Conservation (phyloP, 2,329 filamentous ascomycete genomes). For the Penicillium sp. region DNA sequence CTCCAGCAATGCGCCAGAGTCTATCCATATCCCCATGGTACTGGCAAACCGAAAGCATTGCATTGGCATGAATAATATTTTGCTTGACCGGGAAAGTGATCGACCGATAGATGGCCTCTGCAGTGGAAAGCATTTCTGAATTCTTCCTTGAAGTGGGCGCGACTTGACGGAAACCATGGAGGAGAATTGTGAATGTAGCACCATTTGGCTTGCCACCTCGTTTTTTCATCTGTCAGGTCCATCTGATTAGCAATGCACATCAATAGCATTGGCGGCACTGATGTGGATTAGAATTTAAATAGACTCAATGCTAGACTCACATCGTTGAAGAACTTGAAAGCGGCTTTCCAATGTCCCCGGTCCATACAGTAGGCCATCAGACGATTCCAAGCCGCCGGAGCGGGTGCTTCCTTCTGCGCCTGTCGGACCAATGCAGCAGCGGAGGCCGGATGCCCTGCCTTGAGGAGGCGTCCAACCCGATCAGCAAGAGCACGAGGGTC, state of each 20-base stretch:
- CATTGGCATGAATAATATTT: conserved; percentile 79
- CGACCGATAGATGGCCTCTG: conserved; percentile 68
- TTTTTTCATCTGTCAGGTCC: conserved; percentile 76
- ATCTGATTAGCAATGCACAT: conserved; percentile 3
- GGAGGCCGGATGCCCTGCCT: conserved; percentile 56
- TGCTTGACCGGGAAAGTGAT: conserved; percentile 64
- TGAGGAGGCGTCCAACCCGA: conserved; percentile 58
- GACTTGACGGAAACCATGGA: conserved; percentile 65
- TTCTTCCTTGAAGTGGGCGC: conserved; percentile 18
- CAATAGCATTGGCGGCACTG: too few species aligned
- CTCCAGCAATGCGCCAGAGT: conserved; percentile 69
- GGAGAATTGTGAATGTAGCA: conserved; percentile 76
- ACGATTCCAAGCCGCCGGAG: conserved; percentile 81
- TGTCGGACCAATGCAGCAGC: conserved; percentile 62
- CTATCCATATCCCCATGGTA: conserved; percentile 69
- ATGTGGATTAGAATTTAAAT: not conserved
- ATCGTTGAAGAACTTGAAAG: conserved; percentile 84
- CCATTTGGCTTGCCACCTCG: conserved; percentile 71
- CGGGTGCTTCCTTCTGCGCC: conserved; percentile 56
- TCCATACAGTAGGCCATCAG: conserved; percentile 66
- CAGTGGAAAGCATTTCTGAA: conserved; percentile 49
- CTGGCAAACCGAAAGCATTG: conserved; percentile 75
- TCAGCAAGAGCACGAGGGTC: conserved; percentile 70
- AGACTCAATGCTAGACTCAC: conserved; percentile 40
- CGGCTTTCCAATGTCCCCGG: conserved; percentile 55